Evolutionary conservation across 2,329 filamentous ascomycete genomes (phyloP).

Genomic region (Microsporum ferrugineum): DNA sequence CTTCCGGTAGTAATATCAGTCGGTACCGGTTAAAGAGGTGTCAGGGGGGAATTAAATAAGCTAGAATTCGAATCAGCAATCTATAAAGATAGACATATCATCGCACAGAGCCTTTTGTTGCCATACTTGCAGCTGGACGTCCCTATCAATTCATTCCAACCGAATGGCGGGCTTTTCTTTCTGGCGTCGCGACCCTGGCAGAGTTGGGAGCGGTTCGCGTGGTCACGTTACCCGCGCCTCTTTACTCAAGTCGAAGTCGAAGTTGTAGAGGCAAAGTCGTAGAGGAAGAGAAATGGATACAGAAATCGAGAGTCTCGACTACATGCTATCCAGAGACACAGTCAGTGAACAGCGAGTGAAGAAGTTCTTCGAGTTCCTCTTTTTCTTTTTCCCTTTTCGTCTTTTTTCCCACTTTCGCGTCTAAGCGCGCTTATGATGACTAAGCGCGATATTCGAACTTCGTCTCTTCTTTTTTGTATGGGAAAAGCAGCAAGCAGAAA

Average conservation of each 20-base stretch:
- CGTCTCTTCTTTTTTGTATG: neutral
- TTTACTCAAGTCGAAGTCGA: neutral
- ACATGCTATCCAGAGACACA: neutral
- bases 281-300: conserved; percentile 4
- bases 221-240: conserved; percentile 13
- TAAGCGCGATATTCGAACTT: conserved; percentile 5
- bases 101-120: neutral
- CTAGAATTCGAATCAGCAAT: neutral
- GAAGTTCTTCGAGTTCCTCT: neutral
- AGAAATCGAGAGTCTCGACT: conserved; percentile 6
- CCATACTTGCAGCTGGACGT: neutral
- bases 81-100: conserved; percentile 13
- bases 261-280: neutral
- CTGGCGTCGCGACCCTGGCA: conserved; percentile 3
- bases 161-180: neutral
- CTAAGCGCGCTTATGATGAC: conserved; percentile 8
- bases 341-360: neutral
- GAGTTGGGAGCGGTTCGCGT: conserved; percentile 10
- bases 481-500: neutral
- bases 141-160: neutral
- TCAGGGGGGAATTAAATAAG: neutral
- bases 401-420: conserved; percentile 7
- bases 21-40: neutral
- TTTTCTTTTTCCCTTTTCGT: neutral
- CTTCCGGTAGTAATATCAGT: neutral